phyloP scores from a whole-genome alignment of 768 basidiomycete species.

The Russula lepida region DNA sequence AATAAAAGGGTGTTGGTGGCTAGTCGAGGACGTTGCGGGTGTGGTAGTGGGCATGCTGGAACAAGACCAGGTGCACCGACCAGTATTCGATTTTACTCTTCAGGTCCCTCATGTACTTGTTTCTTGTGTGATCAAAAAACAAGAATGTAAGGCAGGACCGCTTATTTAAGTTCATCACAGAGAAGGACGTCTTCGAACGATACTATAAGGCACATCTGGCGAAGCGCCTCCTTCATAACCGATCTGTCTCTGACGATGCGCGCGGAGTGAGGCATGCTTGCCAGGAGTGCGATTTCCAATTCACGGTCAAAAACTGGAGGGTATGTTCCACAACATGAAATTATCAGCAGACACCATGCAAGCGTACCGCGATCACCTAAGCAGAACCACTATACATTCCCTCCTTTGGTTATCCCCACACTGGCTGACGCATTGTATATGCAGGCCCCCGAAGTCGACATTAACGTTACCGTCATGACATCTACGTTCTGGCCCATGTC shows the following conservation, averaged over 20 bases:
- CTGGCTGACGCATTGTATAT: conserved; percentile 10
- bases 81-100: not conserved
- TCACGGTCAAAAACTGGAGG: conserved; percentile 96
- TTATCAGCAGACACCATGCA: conserved; percentile 75
- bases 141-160: conserved; percentile 33
- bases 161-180: conserved; percentile 86
- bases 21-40: conserved; percentile 7
- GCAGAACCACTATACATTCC: conserved; percentile 50
- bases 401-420: not conserved
- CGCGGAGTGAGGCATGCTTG: conserved; percentile 94
- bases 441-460: conserved; percentile 67
- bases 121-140: not conserved
- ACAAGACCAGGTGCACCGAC: not conserved
- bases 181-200: conserved; percentile 96
- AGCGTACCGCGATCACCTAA: conserved; percentile 57
- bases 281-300: conserved; percentile 96
- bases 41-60: conserved; percentile 15
- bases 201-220: conserved; percentile 97
- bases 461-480: conserved; percentile 89
- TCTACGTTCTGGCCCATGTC: conserved; percentile 94
- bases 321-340: conserved; percentile 98
- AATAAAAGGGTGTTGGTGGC: not conserved
- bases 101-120: not conserved
- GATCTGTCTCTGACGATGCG: conserved; percentile 98
- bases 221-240: conserved; percentile 75